phyloP scores from a whole-genome alignment of 306 rosid genomes.

The Trifolium repens region DNA sequence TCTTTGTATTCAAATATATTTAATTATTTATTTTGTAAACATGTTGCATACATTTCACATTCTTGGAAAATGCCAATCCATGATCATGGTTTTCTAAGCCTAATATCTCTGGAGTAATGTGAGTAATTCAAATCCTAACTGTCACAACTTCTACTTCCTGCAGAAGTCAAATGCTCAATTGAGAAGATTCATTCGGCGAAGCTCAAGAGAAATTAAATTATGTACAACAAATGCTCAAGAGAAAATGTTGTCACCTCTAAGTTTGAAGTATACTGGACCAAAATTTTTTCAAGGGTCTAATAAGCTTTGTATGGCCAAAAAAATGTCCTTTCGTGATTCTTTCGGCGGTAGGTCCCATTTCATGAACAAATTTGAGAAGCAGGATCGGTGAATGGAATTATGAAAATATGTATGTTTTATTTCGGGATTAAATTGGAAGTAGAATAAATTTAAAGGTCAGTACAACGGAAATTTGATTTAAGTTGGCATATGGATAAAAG shows the following conservation, averaged over 20 bases:
- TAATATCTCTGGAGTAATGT: slow-evolving; percentile 25
- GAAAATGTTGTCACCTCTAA: slow-evolving; percentile 42
- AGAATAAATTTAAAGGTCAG: slow-evolving; percentile 12
- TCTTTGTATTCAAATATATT: slow-evolving; percentile 24
- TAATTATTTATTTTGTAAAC: slow-evolving; percentile 32
- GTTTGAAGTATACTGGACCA: slow-evolving; percentile 52
- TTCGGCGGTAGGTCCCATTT: slow-evolving; percentile 69
- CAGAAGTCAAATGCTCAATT: slow-evolving; percentile 36
- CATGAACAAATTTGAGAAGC: slow-evolving; percentile 55
- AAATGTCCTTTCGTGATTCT: slow-evolving; percentile 51
- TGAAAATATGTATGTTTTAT: background rate
- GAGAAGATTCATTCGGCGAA: too few relatives aligned
- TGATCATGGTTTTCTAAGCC: slow-evolving; percentile 42
- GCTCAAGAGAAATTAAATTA: background rate
- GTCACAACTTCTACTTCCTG: slow-evolving; percentile 39
- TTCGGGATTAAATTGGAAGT: slow-evolving; percentile 13
- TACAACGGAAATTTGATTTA: background rate
- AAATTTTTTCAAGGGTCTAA: slow-evolving; percentile 52
- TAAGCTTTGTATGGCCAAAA: slow-evolving; percentile 42
- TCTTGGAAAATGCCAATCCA: slow-evolving; percentile 34
- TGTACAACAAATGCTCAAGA: slow-evolving; percentile 6
- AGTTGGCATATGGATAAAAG: background rate
- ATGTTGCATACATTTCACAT: slow-evolving; percentile 35
- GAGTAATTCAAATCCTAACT: slow-evolving; percentile 2
- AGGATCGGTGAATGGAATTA: background rate